Evolutionary conservation across 192 early-diverging fungal species (phyloP), one percentile per base, ranked within the genome.

Genomic region (Backusella macrospora): DNA sequence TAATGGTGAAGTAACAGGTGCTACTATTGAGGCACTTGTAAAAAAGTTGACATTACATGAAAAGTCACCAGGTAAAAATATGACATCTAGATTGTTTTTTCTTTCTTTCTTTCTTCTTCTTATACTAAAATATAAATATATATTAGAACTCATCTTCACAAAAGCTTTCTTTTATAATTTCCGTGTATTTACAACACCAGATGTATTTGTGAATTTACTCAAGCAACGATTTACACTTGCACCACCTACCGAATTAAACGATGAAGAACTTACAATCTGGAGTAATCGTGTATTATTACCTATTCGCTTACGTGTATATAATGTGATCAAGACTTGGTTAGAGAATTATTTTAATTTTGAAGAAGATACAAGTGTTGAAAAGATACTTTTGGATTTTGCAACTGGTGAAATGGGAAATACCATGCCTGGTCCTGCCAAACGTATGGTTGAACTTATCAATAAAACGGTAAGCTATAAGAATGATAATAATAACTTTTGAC

Each of bases 151-250:
- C 3, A 74, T 85, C 7, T 96, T 90, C 73, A 84, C 83, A 0
- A 77, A 73, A 23, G 85, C 92, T 0, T 99, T 99, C 76, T 87
- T 97, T 48, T 83, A 95, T 29, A 92, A 95, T 0, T 99, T 96
- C 80, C 90, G 94, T 5, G 80, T 92, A 2, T 98, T 98, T 73
- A 91, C 91, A 21, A 86, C 82, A 10, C 89, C 95, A 7, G 70
- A 38, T 0, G 88, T 90, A 21, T 83, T 98, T 44, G 80, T 93
- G 7, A 74, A 81, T 3, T 77, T 90, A 5, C 78, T 99, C 21
- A 83, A 84, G 4, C 67, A 82, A 7, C 86, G 97, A n/a, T 95
- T 92, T 65, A 80, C 79, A 16, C 72, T 91, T n/a, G 43, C 75
- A 29, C 85, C 92, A n/a, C 42, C 49, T 6, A n/a, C 26, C 16